Conservation (phyloP, 1,139 yeast genomes). For the Candida pseudoviswanathii region DNA sequence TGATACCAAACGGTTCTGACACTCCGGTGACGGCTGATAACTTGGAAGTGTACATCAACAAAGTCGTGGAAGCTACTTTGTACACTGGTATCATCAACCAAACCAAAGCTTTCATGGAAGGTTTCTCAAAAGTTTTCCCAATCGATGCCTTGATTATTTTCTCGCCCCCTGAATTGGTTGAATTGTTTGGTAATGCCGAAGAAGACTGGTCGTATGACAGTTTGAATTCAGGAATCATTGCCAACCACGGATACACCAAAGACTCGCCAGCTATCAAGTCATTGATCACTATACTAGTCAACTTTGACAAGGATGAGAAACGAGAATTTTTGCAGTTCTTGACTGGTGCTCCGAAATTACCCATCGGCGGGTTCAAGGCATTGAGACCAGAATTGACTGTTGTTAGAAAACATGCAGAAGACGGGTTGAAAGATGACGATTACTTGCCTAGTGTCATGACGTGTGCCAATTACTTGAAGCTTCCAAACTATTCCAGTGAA, state of each 20-base stretch:
- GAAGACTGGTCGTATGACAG: slow-evolving; percentile 87
- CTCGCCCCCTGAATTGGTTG: slow-evolving; percentile 70
- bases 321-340: slow-evolving; percentile 81
- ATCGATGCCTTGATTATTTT: slow-evolving; percentile 71
- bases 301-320: slow-evolving; percentile 55
- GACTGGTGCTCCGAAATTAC: slow-evolving; percentile 92
- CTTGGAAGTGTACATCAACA: slow-evolving; percentile 57
- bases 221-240: slow-evolving; percentile 61
- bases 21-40: slow-evolving; percentile 54
- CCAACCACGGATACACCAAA: slow-evolving; percentile 87
- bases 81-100: slow-evolving; percentile 68
- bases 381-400: slow-evolving; percentile 84
- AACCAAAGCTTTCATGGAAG: slow-evolving; percentile 69
- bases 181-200: slow-evolving; percentile 63
- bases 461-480: slow-evolving; percentile 81
- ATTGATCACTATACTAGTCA: slow-evolving; percentile 60
- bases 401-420: slow-evolving; percentile 79
- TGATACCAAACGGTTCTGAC: slow-evolving; percentile 58
- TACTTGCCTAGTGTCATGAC: slow-evolving; percentile 93
- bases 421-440: slow-evolving; percentile 68
- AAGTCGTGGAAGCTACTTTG: slow-evolving; percentile 62
- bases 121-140: slow-evolving; percentile 86
- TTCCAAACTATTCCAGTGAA: slow-evolving; percentile 80
- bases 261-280: slow-evolving; percentile 67
- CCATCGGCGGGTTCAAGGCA: slow-evolving; percentile 90